Percentiles rank a stretch among this genome's conserved stretches.
Conservation (phyloP, 805 yeast species). For the Saccharomycopsis fermentans region DNA sequence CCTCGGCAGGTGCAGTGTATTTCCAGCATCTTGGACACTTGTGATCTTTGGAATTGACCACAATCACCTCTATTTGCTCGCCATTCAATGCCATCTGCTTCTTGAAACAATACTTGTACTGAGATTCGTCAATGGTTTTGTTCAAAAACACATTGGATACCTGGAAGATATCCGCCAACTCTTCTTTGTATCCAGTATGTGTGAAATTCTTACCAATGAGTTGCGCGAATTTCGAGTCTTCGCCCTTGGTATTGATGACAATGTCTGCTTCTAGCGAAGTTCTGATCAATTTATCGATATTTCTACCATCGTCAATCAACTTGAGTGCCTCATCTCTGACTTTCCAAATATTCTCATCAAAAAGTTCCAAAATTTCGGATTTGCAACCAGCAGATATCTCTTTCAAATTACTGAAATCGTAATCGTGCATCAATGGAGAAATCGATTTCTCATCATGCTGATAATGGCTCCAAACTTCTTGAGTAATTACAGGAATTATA, state of each 20-base stretch:
- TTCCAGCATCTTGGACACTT: slow-evolving; percentile 98
- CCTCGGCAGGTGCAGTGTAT: slow-evolving; percentile 41
- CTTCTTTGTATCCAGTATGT: slow-evolving; percentile 25
- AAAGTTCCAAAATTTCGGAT: slow-evolving; percentile 31
- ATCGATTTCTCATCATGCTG: not conserved
- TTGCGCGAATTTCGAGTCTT: not conserved
- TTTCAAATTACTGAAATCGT: slow-evolving; percentile 25
- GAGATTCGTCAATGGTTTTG: not conserved
- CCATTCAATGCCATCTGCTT: slow-evolving; percentile 26
- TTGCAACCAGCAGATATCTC: slow-evolving; percentile 20
- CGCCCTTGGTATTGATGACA: slow-evolving; percentile 19
- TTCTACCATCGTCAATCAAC: slow-evolving; percentile 47
- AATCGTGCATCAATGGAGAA: slow-evolving; percentile 10
- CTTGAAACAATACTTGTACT: slow-evolving; percentile 23
- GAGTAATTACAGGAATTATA: slow-evolving; percentile 71
- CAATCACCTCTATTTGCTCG: slow-evolving; percentile 24
- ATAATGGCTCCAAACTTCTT: slow-evolving; percentile 72
- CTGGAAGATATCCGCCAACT: slow-evolving; percentile 48
- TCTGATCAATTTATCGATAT: slow-evolving; percentile 37
- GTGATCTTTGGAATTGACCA: slow-evolving; percentile 35
- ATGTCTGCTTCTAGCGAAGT: slow-evolving; percentile 54
- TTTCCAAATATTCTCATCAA: slow-evolving; percentile 32
- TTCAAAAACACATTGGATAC: slow-evolving; percentile 46
- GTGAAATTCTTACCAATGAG: not conserved
- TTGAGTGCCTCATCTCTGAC: slow-evolving; percentile 41